A percentile compares a stretch with the other conserved stretches of the same genome.
These are phyloP conservation scores for Mrakia blollopis DNA, from an alignment of 768 basidiomycete species.

Conservation along the genomic window DNA sequence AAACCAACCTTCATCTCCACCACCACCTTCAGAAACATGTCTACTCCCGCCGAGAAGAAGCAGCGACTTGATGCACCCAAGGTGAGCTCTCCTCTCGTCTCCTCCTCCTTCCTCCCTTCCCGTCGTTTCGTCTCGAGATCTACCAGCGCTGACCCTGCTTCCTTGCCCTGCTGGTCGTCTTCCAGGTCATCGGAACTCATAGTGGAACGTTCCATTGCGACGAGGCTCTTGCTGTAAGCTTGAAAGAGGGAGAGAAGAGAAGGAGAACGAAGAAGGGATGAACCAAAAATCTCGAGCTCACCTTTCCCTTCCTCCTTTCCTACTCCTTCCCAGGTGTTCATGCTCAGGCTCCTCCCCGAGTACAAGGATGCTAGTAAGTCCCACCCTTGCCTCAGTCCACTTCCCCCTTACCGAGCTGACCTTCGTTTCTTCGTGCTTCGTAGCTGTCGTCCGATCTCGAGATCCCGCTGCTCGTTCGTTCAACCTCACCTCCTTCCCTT, in stretches of 20 bases:
- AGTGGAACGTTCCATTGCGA: constrained; percentile 96
- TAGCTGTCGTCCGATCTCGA: constrained; percentile 42
- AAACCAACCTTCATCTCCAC: background rate
- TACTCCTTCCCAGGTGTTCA: constrained; percentile 55
- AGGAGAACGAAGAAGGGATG: background rate
- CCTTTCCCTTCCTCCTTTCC: background rate
- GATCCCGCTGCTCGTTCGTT: constrained; percentile 42
- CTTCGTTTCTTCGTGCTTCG: background rate
- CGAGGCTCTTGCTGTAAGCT: constrained; percentile 72
- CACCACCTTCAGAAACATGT: background rate
- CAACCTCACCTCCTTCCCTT: background rate
- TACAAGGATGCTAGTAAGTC: constrained; percentile 69
- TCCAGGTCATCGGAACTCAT: constrained; percentile 82
- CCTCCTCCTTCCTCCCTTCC: too few species aligned
- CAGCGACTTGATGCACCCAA: constrained; percentile 10
- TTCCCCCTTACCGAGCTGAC: background rate
- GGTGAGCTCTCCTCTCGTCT: background rate
- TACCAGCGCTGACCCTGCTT: background rate
- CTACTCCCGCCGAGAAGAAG: constrained; percentile 19
- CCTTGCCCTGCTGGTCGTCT: background rate
- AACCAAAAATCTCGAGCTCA: background rate
- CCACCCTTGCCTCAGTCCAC: background rate
- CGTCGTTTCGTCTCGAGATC: too few species aligned
- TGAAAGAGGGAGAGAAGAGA: background rate
- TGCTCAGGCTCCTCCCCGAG: constrained; percentile 68